Conservation (phyloP, 2,329 filamentous ascomycete species). For the Talaromyces sp. region DNA sequence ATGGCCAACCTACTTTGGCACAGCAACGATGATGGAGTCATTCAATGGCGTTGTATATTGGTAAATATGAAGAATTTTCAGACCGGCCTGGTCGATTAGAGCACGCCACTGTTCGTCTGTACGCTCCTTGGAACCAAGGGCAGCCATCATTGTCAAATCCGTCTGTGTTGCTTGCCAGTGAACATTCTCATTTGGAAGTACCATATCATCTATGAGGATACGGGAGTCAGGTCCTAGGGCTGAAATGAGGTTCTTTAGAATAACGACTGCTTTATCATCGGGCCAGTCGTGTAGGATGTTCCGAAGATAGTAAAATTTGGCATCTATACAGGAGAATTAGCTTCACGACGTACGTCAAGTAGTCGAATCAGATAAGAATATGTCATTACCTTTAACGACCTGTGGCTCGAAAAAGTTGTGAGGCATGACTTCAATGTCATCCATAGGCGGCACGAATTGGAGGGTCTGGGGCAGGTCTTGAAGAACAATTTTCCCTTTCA, state of each 20-base stretch:
- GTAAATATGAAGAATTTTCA: constrained; percentile 19
- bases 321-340: not conserved
- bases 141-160: constrained; percentile 43
- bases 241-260: constrained; percentile 28
- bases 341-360: not conserved
- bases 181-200: constrained; percentile 37
- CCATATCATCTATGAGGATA: constrained; percentile 48
- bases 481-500: not conserved
- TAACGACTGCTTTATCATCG: constrained; percentile 24
- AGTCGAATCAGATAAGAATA: too few species aligned
- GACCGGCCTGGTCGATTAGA: constrained; percentile 21
- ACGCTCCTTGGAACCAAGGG: constrained; percentile 37
- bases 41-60: not conserved
- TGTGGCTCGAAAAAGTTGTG: constrained; percentile 22
- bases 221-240: constrained; percentile 38
- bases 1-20: not conserved
- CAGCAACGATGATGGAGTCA: not conserved
- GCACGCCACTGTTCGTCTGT: constrained; percentile 37
- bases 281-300: constrained; percentile 29
- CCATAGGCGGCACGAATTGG: not conserved
- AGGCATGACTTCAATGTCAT: constrained; percentile 10
- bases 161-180: constrained; percentile 33
- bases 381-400: constrained; percentile 11
- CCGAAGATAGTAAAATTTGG: constrained; percentile 27
- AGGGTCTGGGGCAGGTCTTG: constrained; percentile 7